phyloP scores from a whole-genome alignment of 1,284 basidiomycete genomes.

The Ganoderma boninense region DNA sequence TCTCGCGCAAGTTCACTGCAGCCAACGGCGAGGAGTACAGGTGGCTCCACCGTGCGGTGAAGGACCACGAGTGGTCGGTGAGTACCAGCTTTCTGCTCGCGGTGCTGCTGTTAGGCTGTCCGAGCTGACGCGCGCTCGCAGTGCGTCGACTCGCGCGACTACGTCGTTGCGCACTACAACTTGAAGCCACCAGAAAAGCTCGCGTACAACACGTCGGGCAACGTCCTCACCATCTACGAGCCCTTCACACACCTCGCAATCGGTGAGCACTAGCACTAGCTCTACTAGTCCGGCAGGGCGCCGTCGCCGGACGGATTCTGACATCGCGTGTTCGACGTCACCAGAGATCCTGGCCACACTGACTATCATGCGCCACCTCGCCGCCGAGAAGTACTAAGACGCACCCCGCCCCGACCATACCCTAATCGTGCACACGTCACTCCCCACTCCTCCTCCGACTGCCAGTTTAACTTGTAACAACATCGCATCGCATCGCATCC shows the following conservation, averaged over 20 bases:
- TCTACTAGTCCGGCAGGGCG: conserved; percentile 29
- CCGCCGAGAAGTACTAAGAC: conserved; percentile 39
- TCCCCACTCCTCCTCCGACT: background rate
- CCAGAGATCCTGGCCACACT: conserved; percentile 69
- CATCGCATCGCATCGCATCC: background rate
- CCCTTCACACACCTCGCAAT: conserved; percentile 60
- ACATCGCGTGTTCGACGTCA: background rate
- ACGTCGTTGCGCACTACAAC: conserved; percentile 68
- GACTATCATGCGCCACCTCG: conserved; percentile 70
- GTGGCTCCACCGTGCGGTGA: conserved; percentile 62
- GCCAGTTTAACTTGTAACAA: background rate
- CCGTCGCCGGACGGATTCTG: conserved; percentile 6
- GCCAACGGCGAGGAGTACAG: conserved; percentile 73
- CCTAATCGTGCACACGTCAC: background rate
- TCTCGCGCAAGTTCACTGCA: conserved; percentile 69
- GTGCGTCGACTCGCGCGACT: conserved; percentile 68
- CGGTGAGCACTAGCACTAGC: conserved; percentile 46
- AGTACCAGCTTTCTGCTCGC: conserved; percentile 36
- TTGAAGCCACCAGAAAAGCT: conserved; percentile 59
- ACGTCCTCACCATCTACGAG: conserved; percentile 69
- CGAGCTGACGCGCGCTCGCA: conserved; percentile 37
- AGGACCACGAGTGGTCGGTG: conserved; percentile 76
- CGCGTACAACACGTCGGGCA: conserved; percentile 69
- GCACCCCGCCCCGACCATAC: conserved; percentile 1
- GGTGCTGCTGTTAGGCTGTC: conserved; percentile 12